Base-by-base conservation (phyloP, 1,284 basidiomycete genomes). In the Trichosporon asahii region DNA sequence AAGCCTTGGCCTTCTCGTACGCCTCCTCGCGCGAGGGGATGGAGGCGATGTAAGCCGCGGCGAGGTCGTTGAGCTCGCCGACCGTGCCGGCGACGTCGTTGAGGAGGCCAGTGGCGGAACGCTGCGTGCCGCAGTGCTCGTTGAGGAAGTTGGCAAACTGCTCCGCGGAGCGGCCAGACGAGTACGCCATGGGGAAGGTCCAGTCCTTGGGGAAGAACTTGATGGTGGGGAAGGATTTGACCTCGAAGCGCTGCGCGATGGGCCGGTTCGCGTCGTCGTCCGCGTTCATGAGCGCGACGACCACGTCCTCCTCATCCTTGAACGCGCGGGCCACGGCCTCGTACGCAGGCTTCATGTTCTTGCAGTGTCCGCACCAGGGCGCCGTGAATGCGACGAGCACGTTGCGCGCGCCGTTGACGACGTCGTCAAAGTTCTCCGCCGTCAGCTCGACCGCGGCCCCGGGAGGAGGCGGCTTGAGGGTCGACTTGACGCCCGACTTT, bases 321-420 rank as follows among this genome's bases (percentile, higher is more conserved):
- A 96, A 98, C 66, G 88, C 88, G 70, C 85, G 84, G 55, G 94
- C 94, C 68, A 95, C 91, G 81, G 91, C 87, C 79, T 95, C 94
- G 81, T 93, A 95, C 25, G 88, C 86, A 14, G 94, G 94, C 84
- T 97, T 95, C 83, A 97, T 83, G 75, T 78, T 88, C 86, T 73
- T 73, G 72, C 72, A 73, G 72, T 73, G 72, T 6, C 73, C 71
- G 55, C 73, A 74, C 84, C 85, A 85, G 37, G 85, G 84, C 78
- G 90, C 91, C 72, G 93, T 95, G 86, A 95, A 96, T 3, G 94
- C 87, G 65, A 97, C 92, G n/a, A 97, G 85, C 61, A 94, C 92
- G 77, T 95, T 88, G 84, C 94, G 94, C 31, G 87, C 85, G 23
- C 87, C 81, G 78, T 95, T 88, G 77, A 92, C 78, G 68, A 95